Base-by-base conservation (phyloP, 768 basidiomycete species). In the Aureoboletus auriporus region DNA sequence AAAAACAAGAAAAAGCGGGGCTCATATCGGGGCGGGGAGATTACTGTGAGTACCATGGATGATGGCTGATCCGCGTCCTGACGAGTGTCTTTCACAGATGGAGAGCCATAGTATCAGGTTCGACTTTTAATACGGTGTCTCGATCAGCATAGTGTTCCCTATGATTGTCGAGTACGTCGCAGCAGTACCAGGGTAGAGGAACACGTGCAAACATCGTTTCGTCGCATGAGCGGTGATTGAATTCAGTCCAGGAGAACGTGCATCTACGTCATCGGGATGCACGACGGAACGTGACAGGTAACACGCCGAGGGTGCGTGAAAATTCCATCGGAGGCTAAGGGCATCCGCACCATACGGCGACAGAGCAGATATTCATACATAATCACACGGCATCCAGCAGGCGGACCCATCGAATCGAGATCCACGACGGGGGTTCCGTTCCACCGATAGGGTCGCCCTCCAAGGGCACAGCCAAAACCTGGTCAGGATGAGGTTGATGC, bases 1-100 rank as follows among this genome's bases (percentile, higher is more conserved):
- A 99, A 99, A 71, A 97, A 96, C 73, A 99, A 98, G 81, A 98
- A 98, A 73, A 99, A 99, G 72, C 75, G 89, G 58, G 95, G 93
- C 4, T 92, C 86, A 52, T 97, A 97, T 69, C 80, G 81, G 39
- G 93, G 95, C 11, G 95, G 95, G 35, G 90, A 94, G 63, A 99
- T 99, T 52, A 95, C 93, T 41, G 92, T 94, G 55, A 65, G 79
- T 67, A 6, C 14, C 20, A 13, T 14, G 27, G 55, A 20, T 5
- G 6, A 39, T 36, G n/a, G 23, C 14, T 44, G 31, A 28, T 50
- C 4, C 8, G 14, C 13, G 17, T 26, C 28, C 44, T 52, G 29
- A 45, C 28, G 29, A 37, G 17, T 50, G 26, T 42, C 34, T 50
- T 49, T 26, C 23, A 7, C 54, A 93, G 86, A 73, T 95, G 78